Evolutionary conservation across 805 yeast species (phyloP), one percentile per base, ranked within the genome.

Genomic region (Yamadazyma scolyti): DNA sequence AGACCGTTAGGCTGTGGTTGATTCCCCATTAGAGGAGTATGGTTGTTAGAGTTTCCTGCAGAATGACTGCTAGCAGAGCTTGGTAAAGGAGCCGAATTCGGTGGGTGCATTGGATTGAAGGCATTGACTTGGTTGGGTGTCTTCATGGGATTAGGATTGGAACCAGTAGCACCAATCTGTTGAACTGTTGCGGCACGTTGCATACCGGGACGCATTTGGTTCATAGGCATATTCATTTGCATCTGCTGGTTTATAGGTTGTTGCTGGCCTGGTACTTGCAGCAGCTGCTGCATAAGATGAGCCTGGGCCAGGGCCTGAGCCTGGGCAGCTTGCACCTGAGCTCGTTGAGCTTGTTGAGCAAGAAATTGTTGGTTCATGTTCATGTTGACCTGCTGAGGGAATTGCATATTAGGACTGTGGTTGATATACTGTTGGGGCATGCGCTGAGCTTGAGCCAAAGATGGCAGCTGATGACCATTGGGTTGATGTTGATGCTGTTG

Each of bases 21-120:
- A 27, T 40, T 45, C 5, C 44, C 46, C 49, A 56, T 47, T 25
- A 53, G 61, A 1, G 62, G 62, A 2, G 62, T 57, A 23, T 49
- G 59, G 4, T 47, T 49, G 19, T 48, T 54, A 5, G 60, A 47
- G 16, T 41, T 44, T 2, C 51, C 50, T 1, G 42, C 43, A 10
- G 37, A 33, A 16, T 36, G 37, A 8, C 28, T 25, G 9, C 40
- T 34, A 12, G 26, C 23, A 7, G 37, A 31, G n/a, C 28, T 19
- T 1, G 56, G 54, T 17, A 50, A 27, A 3, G 53, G 51, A 2
- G 52, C 56, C 5, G 56, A 44, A 40, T 41, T 49, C 5, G 52
- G 53, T 6, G 50, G 48, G 12, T 34, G 40, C 32, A 28, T 34
- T 4, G 31, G 31, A 11, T 23, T 28, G 15, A 22, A 28, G 8